phyloP scores from a whole-genome alignment of 2,329 filamentous ascomycete species.

The Aspergillaceae sp. region DNA sequence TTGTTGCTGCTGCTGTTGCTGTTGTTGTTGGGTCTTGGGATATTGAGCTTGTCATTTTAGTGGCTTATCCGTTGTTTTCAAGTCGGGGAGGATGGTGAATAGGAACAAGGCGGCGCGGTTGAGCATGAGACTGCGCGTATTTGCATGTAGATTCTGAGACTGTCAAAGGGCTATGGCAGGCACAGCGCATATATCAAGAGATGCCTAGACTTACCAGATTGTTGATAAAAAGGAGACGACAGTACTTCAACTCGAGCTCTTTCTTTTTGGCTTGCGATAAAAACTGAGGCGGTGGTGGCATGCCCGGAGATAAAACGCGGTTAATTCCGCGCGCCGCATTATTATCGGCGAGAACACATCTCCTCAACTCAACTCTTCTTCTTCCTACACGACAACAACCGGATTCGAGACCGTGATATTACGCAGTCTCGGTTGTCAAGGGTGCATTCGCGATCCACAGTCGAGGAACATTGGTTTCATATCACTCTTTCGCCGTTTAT shows the following conservation, averaged over 20 bases:
- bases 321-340: not conserved
- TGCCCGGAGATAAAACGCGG: too few species aligned
- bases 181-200: too few species aligned
- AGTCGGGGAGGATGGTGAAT: not conserved
- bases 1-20: not conserved
- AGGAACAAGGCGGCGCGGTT: not conserved
- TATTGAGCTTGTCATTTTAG: slow-evolving; percentile 9
- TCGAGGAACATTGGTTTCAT: slow-evolving; percentile 16
- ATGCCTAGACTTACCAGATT: too few species aligned
- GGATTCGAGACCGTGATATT: not conserved
- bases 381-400: not conserved
- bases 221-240: too few species aligned
- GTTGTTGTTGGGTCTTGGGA: not conserved
- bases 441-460: too few species aligned
- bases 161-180: too few species aligned
- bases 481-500: slow-evolving; percentile 1
- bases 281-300: too few species aligned
- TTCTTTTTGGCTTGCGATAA: too few species aligned
- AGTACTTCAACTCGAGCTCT: too few species aligned
- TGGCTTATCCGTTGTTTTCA: not conserved
- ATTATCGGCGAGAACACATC: not conserved
- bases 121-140: too few species aligned
- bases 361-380: not conserved
- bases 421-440: too few species aligned
- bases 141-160: too few species aligned